Conservation (phyloP, 2,329 filamentous ascomycete genomes). For the Fusarium setosum region DNA sequence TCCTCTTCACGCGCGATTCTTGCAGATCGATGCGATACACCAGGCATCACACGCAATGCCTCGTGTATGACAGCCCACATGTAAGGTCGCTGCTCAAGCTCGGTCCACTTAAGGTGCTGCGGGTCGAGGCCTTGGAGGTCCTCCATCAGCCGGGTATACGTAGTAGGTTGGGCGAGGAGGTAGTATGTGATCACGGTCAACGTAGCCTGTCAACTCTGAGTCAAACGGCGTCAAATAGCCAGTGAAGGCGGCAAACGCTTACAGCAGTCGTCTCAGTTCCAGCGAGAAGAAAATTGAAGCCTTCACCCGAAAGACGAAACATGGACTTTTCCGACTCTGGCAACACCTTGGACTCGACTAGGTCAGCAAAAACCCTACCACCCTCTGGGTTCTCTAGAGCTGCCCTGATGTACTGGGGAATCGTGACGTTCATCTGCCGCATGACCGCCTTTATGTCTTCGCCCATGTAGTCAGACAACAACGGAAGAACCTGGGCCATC, state of each 20-base stretch:
- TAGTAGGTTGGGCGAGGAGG: constrained; percentile 47
- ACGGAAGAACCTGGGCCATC: constrained; percentile 12
- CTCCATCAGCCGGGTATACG: constrained; percentile 42
- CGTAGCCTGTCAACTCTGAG: constrained; percentile 27
- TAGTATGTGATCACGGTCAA: constrained; percentile 50
- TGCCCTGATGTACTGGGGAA: constrained; percentile 16
- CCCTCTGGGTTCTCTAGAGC: constrained; percentile 19
- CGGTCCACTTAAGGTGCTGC: constrained; percentile 41
- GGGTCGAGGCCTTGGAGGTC: constrained; percentile 46
- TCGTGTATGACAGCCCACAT: constrained; percentile 52
- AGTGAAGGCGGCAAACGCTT: background rate
- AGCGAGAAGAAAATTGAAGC: constrained; percentile 49
- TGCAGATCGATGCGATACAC: constrained; percentile 41
- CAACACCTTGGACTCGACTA: constrained; percentile 40
- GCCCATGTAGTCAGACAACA: constrained; percentile 17
- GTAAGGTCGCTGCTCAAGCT: constrained; percentile 51
- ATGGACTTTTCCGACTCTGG: constrained; percentile 50
- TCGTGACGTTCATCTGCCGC: constrained; percentile 28
- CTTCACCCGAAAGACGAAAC: constrained; percentile 51
- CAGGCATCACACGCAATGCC: constrained; percentile 48
- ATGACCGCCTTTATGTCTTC: constrained; percentile 29
- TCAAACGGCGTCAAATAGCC: fast-evolving
- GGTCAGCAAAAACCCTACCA: constrained; percentile 28
- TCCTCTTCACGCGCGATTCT: constrained; percentile 42
- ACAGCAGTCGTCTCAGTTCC: constrained; percentile 54